These are phyloP conservation scores for Streptanthus diversifolius DNA, from an alignment of 345 rosid genomes.

Conservation along the genomic window DNA sequence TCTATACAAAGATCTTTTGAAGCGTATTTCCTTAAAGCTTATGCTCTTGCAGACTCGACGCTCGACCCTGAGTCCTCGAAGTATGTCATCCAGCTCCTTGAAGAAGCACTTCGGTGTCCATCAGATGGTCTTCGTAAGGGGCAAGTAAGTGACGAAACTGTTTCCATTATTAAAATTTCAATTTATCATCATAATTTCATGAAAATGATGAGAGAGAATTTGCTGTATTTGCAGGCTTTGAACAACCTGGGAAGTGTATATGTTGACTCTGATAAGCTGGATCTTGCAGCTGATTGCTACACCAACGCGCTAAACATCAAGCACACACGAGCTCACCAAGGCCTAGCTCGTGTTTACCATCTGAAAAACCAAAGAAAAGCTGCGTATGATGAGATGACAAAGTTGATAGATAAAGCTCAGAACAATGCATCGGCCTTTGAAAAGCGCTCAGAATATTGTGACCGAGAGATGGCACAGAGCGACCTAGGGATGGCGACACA, in stretches of 20 bases:
- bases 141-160: slow-evolving; percentile 46
- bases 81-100: slow-evolving; percentile 62
- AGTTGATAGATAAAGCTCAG: slow-evolving; percentile 72
- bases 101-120: slow-evolving; percentile 88
- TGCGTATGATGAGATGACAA: slow-evolving; percentile 90
- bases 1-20: slow-evolving; percentile 81
- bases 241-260: slow-evolving; percentile 77
- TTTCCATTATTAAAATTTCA: background rate
- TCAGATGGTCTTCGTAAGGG: slow-evolving; percentile 96
- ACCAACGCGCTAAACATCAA: slow-evolving; percentile 78
- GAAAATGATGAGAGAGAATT: too few relatives aligned
- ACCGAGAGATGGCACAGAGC: slow-evolving; percentile 71
- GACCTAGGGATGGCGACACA: slow-evolving; percentile 68
- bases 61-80: slow-evolving; percentile 54
- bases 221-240: slow-evolving; percentile 56
- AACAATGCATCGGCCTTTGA: slow-evolving; percentile 81
- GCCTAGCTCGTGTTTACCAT: slow-evolving; percentile 76
- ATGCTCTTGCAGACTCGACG: slow-evolving; percentile 62
- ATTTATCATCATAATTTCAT: background rate
- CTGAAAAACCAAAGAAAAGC: slow-evolving; percentile 65
- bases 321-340: slow-evolving; percentile 92
- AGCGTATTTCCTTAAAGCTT: slow-evolving; percentile 88
- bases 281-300: slow-evolving; percentile 75
- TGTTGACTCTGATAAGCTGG: slow-evolving; percentile 75
- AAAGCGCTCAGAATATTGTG: slow-evolving; percentile 88